Evolutionary conservation across 805 yeast species (phyloP).

Genomic region (Ogataea polymorpha): DNA sequence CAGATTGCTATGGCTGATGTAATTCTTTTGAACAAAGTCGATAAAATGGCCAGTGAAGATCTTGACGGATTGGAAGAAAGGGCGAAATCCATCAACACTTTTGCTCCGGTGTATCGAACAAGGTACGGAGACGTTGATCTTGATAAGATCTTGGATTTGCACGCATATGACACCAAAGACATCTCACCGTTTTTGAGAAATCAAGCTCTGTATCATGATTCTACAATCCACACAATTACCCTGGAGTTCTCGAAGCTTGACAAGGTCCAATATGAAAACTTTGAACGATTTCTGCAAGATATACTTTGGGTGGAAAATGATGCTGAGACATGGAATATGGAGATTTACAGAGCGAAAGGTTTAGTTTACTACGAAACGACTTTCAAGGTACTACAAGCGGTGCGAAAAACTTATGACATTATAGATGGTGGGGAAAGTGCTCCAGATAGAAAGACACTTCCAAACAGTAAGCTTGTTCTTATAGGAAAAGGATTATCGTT

Average conservation of each 20-base stretch:
- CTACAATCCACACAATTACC: slow-evolving; percentile 48
- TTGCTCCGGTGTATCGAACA: slow-evolving; percentile 66
- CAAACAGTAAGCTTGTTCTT: slow-evolving; percentile 26
- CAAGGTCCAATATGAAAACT: slow-evolving; percentile 36
- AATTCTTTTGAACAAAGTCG: slow-evolving; percentile 75
- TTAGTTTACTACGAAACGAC: slow-evolving; percentile 43
- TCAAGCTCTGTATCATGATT: slow-evolving; percentile 44
- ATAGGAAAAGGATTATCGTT: slow-evolving; percentile 29
- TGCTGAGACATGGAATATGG: slow-evolving; percentile 37
- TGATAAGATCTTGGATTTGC: slow-evolving; percentile 65
- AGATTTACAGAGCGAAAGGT: slow-evolving; percentile 84
- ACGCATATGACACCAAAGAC: slow-evolving; percentile 62
- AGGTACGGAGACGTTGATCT: slow-evolving; percentile 74
- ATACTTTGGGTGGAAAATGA: slow-evolving; percentile 70
- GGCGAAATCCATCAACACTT: slow-evolving; percentile 56
- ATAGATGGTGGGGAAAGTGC: slow-evolving; percentile 36
- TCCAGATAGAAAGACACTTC: background rate
- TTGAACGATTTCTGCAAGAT: slow-evolving; percentile 65
- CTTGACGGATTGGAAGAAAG: slow-evolving; percentile 31
- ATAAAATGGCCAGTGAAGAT: slow-evolving; percentile 38
- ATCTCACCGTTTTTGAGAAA: slow-evolving; percentile 19
- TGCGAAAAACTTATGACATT: slow-evolving; percentile 86
- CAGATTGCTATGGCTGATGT: slow-evolving; percentile 91
- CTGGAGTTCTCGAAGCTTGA: slow-evolving; percentile 38
- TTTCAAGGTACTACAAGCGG: slow-evolving; percentile 80